Base-by-base conservation (phyloP, 257 asterid species). In the Sherardia arvensis region DNA sequence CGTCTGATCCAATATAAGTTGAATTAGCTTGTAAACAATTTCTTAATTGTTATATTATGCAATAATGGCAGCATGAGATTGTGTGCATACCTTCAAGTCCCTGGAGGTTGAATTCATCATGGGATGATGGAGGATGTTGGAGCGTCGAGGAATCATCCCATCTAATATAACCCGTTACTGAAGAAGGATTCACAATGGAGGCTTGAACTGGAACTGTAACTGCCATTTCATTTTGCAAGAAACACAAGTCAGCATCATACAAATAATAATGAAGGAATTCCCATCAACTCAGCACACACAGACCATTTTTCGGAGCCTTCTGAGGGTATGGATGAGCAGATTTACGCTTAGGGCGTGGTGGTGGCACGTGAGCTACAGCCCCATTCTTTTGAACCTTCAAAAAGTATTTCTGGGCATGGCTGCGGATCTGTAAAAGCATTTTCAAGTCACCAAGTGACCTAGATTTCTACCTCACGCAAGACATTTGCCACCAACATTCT, bases 331-430 rank as follows among this genome's bases (percentile, higher is more conserved):
- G 95, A 80, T 92, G 98, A 77, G 95, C 67, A 28, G 98, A 93
- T 89, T 92, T 92, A 62, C 98, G 94, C 85, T 91, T 91, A 12
- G 98, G 98, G 63, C 97, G 98, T 71, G 98, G 98, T 38, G 98
- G 98, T 51, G 98, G 98, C 45, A 92, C 95, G 62, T 92, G 97
- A 36, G 98, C 97, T 28, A 62, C 73, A 56, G 97, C 73, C 70
- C 98, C 97, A 72, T 92, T 92, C 85, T 92, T 92, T 65, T 92
- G 97, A 69, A 92, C 95, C 83, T 92, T 92, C 61, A 89, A 72
- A 77, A 92, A 89, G 81, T 92, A 92, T 70, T 92, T 92, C 67
- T 92, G 98, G 15, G 98, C 98, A 79, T 92, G 98, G 78, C 98
- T 92, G 61, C 98, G 85, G 30, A 92, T 92, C 98, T 92, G 88